A percentile compares a stretch with the other conserved stretches of the same genome.
Evolutionary conservation across 2,329 filamentous ascomycete species (phyloP).

Genomic region (Dactylonectria macrodidyma): DNA sequence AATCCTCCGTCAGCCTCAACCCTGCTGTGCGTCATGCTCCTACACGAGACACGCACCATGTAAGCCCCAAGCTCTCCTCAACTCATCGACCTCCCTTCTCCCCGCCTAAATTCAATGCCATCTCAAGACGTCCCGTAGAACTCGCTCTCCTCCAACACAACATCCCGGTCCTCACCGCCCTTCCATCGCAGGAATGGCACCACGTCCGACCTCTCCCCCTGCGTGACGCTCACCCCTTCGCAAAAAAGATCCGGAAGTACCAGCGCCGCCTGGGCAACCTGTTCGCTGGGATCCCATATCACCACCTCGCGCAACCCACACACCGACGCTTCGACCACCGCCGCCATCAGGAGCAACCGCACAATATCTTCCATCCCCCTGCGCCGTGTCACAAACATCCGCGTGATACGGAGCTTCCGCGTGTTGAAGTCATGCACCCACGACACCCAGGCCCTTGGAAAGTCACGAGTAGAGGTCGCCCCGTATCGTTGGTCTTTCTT

Average conservation of each 20-base stretch:
- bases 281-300: slow-evolving; percentile 55
- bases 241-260: slow-evolving; percentile 55
- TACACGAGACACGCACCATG: slow-evolving; percentile 1
- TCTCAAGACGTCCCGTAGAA: slow-evolving; percentile 30
- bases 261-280: slow-evolving; percentile 48
- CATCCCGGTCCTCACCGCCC: slow-evolving; percentile 43
- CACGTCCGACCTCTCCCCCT: slow-evolving; percentile 50
- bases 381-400: slow-evolving; percentile 32
- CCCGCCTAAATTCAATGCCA: slow-evolving; percentile 15
- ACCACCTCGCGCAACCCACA: slow-evolving; percentile 53
- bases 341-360: slow-evolving; percentile 50
- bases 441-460: slow-evolving; percentile 48
- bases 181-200: slow-evolving; percentile 56
- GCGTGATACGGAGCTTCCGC: slow-evolving; percentile 37
- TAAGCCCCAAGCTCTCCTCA: not conserved
- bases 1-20: slow-evolving; percentile 12
- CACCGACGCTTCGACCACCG: slow-evolving; percentile 51
- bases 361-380: slow-evolving; percentile 45
- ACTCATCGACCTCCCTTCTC: slow-evolving; percentile 14
- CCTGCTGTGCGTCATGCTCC: not conserved
- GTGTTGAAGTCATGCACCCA: slow-evolving; percentile 55
- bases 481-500: slow-evolving; percentile 5
- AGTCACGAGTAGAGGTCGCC: slow-evolving; percentile 23
- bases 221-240: slow-evolving; percentile 44
- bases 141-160: slow-evolving; percentile 48